These are phyloP conservation scores for Microdochium trichocladiopsis DNA, from an alignment of 2,329 filamentous ascomycete species.

Conservation along the genomic window DNA sequence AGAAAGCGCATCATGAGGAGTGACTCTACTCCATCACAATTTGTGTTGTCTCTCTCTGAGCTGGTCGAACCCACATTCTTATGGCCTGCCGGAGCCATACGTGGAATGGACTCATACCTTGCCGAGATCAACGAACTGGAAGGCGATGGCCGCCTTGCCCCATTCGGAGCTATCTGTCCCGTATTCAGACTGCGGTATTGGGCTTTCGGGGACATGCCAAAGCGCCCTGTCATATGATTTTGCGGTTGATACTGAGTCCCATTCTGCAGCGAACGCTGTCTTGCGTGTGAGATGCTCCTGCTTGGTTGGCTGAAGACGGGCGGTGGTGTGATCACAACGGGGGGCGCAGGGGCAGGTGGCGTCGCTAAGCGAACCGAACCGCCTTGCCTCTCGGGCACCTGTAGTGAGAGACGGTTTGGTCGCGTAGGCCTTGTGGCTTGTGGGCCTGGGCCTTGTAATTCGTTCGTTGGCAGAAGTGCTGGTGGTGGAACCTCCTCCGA, in stretches of 20 bases:
- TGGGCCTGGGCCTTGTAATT: constrained; percentile 5
- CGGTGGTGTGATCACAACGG: constrained; percentile 35
- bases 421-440: constrained; percentile 18
- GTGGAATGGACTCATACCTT: constrained; percentile 9
- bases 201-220: background rate
- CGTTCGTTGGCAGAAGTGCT: background rate
- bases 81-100: constrained; percentile 12
- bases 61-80: background rate
- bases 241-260: background rate
- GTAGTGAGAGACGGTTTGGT: constrained; percentile 48
- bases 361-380: constrained; percentile 58
- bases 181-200: background rate
- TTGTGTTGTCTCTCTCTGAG: constrained; percentile 38
- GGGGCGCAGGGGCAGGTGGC: constrained; percentile 37
- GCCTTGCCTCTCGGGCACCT: constrained; percentile 54
- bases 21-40: constrained; percentile 48
- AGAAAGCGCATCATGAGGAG: constrained; percentile 45
- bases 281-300: background rate
- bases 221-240: background rate
- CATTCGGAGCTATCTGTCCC: background rate
- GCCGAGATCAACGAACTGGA: constrained; percentile 3
- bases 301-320: constrained; percentile 11
- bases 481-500: background rate
- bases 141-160: background rate
- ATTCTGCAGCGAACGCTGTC: background rate